phyloP scores from a whole-genome alignment of 148 eudicot genomes.

The Vaccinium corymbosum region DNA sequence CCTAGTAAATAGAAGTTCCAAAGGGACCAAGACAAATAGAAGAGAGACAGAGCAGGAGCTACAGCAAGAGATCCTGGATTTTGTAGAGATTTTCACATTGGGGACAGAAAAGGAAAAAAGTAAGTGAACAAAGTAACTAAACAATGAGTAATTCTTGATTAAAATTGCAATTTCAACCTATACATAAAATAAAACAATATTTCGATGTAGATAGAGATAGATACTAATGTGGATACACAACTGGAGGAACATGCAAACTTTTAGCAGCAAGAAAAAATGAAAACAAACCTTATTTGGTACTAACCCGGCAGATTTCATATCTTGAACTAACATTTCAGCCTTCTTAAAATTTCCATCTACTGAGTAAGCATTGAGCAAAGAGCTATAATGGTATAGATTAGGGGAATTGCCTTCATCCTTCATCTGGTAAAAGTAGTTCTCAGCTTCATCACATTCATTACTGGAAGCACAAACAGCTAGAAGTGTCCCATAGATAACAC shows the following conservation, averaged over 20 bases:
- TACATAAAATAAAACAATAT: background rate
- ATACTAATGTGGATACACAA: background rate
- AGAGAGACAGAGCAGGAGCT: background rate
- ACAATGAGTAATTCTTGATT: background rate
- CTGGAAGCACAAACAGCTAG: constrained; percentile 83
- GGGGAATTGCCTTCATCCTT: constrained; percentile 79
- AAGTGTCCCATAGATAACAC: constrained; percentile 71
- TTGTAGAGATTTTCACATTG: background rate
- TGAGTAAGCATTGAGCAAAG: constrained; percentile 85
- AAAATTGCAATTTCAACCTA: background rate
- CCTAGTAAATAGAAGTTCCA: background rate
- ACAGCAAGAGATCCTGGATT: background rate
- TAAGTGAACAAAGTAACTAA: background rate
- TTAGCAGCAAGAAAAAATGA: background rate
- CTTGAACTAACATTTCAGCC: constrained; percentile 67
- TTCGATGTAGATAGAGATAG: background rate
- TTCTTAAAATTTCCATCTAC: constrained; percentile 54
- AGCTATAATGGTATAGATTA: constrained; percentile 78
- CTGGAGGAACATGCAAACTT: background rate
- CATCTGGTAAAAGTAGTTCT: constrained; percentile 65
- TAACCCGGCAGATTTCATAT: constrained; percentile 73
- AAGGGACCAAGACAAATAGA: background rate
- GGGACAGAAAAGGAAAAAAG: background rate
- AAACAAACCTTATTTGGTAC: constrained; percentile 74
- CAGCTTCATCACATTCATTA: constrained; percentile 66